Conservation (phyloP, 495 filamentous ascomycete genomes). For the Penicillium samsonianum region DNA sequence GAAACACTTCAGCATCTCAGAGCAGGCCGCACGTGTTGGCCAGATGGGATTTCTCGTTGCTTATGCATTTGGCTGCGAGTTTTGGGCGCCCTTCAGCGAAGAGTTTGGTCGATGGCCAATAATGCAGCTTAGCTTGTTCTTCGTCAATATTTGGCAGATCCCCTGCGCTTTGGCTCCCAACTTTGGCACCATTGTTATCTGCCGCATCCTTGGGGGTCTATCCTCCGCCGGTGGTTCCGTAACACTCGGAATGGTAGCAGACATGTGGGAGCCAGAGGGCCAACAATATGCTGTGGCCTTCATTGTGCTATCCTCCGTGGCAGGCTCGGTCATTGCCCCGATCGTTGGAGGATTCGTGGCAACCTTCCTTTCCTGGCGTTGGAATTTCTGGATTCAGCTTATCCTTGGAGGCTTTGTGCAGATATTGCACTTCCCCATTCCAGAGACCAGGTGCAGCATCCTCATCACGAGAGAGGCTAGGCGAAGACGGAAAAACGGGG, state of each 20-base stretch:
- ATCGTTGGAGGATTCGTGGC: slow-evolving; percentile 79
- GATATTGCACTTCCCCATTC: slow-evolving; percentile 62
- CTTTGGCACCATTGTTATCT: slow-evolving; percentile 64
- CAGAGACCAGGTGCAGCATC: slow-evolving; percentile 68
- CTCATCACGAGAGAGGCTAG: slow-evolving; percentile 67
- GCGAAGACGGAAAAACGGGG: slow-evolving; percentile 57
- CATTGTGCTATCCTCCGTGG: slow-evolving; percentile 78
- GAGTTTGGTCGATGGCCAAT: slow-evolving; percentile 74
- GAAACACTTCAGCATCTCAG: slow-evolving; percentile 61
- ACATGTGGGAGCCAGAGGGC: slow-evolving; percentile 72
- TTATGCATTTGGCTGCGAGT: slow-evolving; percentile 79
- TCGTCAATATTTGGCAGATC: slow-evolving; percentile 77
- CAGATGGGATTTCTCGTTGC: slow-evolving; percentile 70
- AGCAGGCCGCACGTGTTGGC: slow-evolving; percentile 64
- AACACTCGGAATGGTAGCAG: slow-evolving; percentile 82
- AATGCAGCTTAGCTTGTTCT: slow-evolving; percentile 64
- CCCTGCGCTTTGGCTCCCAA: slow-evolving; percentile 72
- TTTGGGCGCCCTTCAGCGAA: slow-evolving; percentile 84
- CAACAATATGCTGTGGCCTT: slow-evolving; percentile 69
- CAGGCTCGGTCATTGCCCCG: slow-evolving; percentile 73
- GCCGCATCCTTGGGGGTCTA: slow-evolving; percentile 67
- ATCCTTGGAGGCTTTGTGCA: slow-evolving; percentile 72
- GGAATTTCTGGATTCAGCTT: slow-evolving; percentile 81
- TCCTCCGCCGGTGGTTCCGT: slow-evolving; percentile 78
- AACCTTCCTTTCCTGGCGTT: slow-evolving; percentile 64